Conservation (phyloP, 73 alveolate species). For the Tetrahymena borealis region DNA sequence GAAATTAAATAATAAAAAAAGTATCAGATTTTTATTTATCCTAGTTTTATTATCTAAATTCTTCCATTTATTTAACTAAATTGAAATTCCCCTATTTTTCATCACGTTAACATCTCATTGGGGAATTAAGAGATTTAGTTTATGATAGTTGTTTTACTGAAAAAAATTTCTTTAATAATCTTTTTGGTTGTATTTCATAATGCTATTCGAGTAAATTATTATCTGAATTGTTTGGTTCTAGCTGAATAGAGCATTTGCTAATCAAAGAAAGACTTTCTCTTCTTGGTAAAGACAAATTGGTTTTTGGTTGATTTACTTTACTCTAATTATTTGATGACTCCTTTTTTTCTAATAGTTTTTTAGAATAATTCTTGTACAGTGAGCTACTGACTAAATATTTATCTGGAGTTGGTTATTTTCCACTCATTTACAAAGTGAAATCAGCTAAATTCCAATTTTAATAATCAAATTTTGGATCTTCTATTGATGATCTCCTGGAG, state of each 20-base stretch:
- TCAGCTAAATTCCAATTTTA: background rate
- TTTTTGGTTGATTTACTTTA: no score
- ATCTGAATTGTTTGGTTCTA: background rate
- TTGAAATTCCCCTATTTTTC: no score
- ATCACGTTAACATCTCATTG: no score
- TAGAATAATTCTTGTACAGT: background rate
- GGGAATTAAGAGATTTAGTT: background rate
- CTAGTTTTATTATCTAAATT: background rate
- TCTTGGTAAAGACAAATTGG: no score
- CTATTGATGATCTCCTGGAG: background rate
- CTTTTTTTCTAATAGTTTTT: background rate
- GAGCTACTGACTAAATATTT: background rate
- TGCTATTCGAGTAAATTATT: background rate
- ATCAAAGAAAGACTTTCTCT: no score
- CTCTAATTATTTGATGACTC: background rate
- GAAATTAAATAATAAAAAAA: no score
- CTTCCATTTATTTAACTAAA: background rate
- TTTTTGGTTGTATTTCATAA: background rate
- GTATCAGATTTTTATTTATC: no score
- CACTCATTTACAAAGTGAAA: no score
- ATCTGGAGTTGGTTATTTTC: no score
- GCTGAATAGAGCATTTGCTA: no score
- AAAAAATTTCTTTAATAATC: background rate
- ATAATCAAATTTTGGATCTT: background rate
- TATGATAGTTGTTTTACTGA: background rate